Evolutionary conservation across 2,329 filamentous ascomycete genomes (phyloP), one percentile per base, ranked within the genome.

Genomic region (Cadophora malorum): DNA sequence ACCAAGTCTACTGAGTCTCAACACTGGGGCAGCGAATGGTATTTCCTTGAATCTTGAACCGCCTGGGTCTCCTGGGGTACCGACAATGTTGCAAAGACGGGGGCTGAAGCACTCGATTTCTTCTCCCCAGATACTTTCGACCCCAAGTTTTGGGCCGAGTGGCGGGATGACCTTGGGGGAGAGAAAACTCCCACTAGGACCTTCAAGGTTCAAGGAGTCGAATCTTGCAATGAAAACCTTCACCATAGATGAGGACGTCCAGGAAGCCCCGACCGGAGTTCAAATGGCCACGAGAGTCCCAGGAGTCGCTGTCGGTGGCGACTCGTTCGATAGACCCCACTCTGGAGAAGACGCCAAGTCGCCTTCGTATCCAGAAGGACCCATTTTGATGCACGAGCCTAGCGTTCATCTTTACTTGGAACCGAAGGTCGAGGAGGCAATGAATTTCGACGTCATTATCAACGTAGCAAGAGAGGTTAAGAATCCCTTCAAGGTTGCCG

Each of bases 391-490:
- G 62, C 94, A 95, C 72, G 89, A 88, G 64, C 90, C 92, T 67
- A 87, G 90, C 55, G 88, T 96, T 8, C 94, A 89, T 76, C 84
- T 96, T 0, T 96, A 94, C 75, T 83, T 92, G 50, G 92, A 96
- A 77, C 92, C 92, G 0, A 92, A 90, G 0, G 89, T 89, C 0
- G 90, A 94, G 50, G 91, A 94, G 77, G 92, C 92, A 2, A 84
- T 90, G 12, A 84, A 86, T 41, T 96, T 94, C 72, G 93, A 96
- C 73, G 90, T 95, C 2, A 88, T 96, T 21, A 89, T 96, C 76
- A 96, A 96, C 71, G 92, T 95, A 7, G 92, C 92, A 0, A 89
- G 90, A 67, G 92, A 96, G 79, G 92, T 96, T 1, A 84, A 84
- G 67, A 94, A 96, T 74, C 92, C 92, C 0, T 93, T 95, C 75